Base-by-base conservation (phyloP, 1,284 basidiomycete species). In the Sanghuangporus sanghuang region DNA sequence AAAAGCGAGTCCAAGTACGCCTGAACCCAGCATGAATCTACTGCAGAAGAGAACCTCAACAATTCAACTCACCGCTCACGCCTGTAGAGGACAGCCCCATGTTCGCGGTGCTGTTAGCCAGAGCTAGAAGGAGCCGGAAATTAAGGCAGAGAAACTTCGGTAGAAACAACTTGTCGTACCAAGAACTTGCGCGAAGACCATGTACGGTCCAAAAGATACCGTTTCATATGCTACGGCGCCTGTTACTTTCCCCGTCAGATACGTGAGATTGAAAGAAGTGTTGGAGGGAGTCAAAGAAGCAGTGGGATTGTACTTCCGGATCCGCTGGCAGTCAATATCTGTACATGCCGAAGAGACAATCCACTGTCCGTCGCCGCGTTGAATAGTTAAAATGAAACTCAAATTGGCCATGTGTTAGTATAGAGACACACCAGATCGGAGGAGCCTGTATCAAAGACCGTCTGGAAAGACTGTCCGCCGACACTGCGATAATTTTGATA, bases 381-480 rank as follows among this genome's bases (percentile, higher is more conserved):
- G 12, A 42, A 57, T 62, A 66, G 63, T 42, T 21, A 52, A 54
- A 64, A 48, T 38, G 61, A 56, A 58, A 18, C 56, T 9, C 59
- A 8, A n/a, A 7, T 27, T 23, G 16, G 35, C 11, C 3, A 50
- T n/a, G 21, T 5, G 9, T 18, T 27, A 27, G 38, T 23, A 9
- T 6, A 7, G 32, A 27, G 23, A 68, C 72, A 48, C 64, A 77
- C 77, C 64, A 85, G 72, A 73, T 85, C 83, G 48, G 82, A 77
- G 18, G 83, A 84, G 32, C 83, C 83, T 32, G 83, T 84, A 72
- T 85, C 83, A 59, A 85, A 75, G 49, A 85, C 78, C 55, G 85
- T 78, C 64, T 77, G 75, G 70, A 86, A 82, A 39, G 71, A 63
- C 71, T 86, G 83, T 1, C 70, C 73, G 54, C 79, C 79, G 64